These are phyloP conservation scores for Lepidopterella palustris DNA, from an alignment of 495 filamentous ascomycete species.

Conservation along the genomic window DNA sequence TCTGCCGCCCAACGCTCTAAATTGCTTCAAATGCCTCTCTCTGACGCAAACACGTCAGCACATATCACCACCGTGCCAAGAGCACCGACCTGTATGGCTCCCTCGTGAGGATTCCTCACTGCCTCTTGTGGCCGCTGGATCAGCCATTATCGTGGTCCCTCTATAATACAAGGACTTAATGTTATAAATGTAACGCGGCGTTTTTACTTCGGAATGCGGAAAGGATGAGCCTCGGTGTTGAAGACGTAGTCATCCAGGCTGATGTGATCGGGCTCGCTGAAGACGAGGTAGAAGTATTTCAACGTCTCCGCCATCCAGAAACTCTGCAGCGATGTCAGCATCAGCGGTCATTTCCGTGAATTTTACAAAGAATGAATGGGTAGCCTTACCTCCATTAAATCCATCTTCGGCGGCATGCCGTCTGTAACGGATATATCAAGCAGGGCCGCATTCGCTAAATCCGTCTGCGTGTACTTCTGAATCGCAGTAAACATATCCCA, in stretches of 20 bases:
- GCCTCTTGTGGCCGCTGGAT: too few species aligned
- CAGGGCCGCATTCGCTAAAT: conserved; percentile 57
- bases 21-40: too few species aligned
- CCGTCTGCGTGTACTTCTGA: conserved; percentile 52
- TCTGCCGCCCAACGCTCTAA: too few species aligned
- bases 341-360: background rate
- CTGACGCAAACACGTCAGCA: too few species aligned
- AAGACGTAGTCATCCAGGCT: conserved; percentile 35
- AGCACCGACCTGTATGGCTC: too few species aligned
- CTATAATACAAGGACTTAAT: too few species aligned
- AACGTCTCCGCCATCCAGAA: conserved; percentile 75
- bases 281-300: conserved; percentile 37
- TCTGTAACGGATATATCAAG: conserved; percentile 44
- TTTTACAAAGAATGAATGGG: background rate
- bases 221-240: conserved; percentile 36
- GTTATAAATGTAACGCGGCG: too few species aligned
- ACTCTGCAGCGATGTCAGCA: conserved; percentile 30
- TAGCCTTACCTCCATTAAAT: conserved; percentile 29
- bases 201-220: conserved; percentile 23
- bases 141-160: too few species aligned
- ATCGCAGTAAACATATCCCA: conserved; percentile 75
- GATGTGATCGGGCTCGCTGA: conserved; percentile 32
- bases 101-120: too few species aligned
- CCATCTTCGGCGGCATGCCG: conserved; percentile 22
- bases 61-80: too few species aligned